Base-by-base conservation (phyloP, 23 red algal species). In the Gracilaria domingensis region DNA sequence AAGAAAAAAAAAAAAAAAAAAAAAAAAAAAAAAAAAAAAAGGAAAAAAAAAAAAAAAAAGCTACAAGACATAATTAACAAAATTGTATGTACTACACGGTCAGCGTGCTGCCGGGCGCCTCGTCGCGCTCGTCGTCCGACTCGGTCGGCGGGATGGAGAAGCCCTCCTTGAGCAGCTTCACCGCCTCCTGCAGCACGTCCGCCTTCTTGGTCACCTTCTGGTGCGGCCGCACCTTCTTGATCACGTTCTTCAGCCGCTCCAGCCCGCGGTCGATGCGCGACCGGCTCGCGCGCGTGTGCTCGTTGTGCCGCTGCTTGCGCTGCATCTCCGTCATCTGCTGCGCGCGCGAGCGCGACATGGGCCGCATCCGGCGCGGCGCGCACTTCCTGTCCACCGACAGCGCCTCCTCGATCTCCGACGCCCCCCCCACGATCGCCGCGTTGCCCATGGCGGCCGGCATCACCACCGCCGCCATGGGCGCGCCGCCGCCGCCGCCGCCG, bases 171-270 rank as follows among this genome's bases (percentile, higher is more conserved):
- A 89, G 55, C 57, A 89, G 55, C 55, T 89, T 89, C 26, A 92
- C 88, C 14, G 88, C 88, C 45, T 82, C 88, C 48, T 92, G 77
- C 65, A 92, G 42, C 16, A 92, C 79, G 30, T 92, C 88, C 32
- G 88, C 88, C 66, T 92, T 92, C 88, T 92, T 92, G 42, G 40
- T 92, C 65, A 92, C 77, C 66, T 92, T 92, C 29, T 73, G 88
- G 24, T 83, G 58, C 40, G 88, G 88, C 14, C 71, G 57, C 42
- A 92, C 88, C 75, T 92, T 92, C 61, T 76, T 73, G 45, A 92
- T 67, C 25, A 75, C 71, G n/a, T 25, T 65, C 51, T 92, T 92
- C 33, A 92, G 64, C 45, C 79, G 76, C 34, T 92, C 88, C 47
- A 92, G 55, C 25, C 88, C 88, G 33, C 74, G 70, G 34, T 92